Percentiles rank a stretch among this genome's conserved stretches.
phyloP scores from a whole-genome alignment of 2,329 filamentous ascomycete species.

The Phyllosticta citrichinensis region DNA sequence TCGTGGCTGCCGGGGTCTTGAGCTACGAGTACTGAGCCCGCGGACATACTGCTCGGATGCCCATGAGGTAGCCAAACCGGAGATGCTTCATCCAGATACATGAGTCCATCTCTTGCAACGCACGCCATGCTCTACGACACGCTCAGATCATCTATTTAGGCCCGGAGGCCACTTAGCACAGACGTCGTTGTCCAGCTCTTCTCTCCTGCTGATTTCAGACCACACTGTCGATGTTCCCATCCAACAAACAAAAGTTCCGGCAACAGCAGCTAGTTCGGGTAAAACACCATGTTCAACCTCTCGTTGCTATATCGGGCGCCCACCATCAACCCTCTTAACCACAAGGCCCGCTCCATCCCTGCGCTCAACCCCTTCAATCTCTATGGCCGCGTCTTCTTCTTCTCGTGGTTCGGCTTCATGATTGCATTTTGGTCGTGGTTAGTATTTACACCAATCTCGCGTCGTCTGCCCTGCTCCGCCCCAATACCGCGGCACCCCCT shows the following conservation, averaged over 20 bases:
- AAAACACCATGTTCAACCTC: slow-evolving; percentile 18
- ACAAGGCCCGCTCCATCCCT: slow-evolving; percentile 72
- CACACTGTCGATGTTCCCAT: not conserved
- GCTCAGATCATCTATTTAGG: not conserved
- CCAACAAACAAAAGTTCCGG: not conserved
- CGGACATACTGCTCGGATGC: not conserved
- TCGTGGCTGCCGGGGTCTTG: not conserved
- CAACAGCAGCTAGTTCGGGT: not conserved
- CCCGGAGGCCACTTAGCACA: not conserved
- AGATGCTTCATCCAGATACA: not conserved
- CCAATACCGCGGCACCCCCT: not conserved
- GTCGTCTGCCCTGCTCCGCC: too few species aligned
- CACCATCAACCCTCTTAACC: slow-evolving; percentile 72
- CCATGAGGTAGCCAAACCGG: not conserved
- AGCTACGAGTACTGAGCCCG: not conserved
- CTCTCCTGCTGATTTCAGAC: not conserved
- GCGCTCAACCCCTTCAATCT: slow-evolving; percentile 66
- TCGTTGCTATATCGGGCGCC: slow-evolving; percentile 38
- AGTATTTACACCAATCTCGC: slow-evolving; percentile 13
- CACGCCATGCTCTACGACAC: not conserved
- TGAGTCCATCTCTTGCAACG: not conserved
- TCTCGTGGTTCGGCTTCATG: slow-evolving; percentile 80
- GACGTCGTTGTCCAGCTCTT: not conserved
- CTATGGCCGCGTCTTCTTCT: slow-evolving; percentile 84
- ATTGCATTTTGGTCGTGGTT: slow-evolving; percentile 77